Conservation (phyloP, 495 filamentous ascomycete genomes). For the Aspergillus funiculosus region DNA sequence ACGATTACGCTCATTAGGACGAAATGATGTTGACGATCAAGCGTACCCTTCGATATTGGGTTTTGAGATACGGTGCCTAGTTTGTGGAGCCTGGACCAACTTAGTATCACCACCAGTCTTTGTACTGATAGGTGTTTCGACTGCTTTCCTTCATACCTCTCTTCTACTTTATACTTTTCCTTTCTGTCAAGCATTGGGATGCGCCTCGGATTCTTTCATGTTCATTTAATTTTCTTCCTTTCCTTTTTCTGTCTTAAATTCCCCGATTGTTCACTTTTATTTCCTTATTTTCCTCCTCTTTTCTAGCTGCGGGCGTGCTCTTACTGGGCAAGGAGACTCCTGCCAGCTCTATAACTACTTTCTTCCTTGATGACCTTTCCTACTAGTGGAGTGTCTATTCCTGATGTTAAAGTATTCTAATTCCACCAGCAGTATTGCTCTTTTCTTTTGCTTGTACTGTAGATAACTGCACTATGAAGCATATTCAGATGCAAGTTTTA, state of each 20-base stretch:
- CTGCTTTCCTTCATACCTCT: conserved; percentile 12
- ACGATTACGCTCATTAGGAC: conserved; percentile 39
- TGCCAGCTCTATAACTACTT: not conserved
- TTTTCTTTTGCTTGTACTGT: not conserved
- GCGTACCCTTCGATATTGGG: conserved; percentile 17
- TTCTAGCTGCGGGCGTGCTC: conserved; percentile 2
- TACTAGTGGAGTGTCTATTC: not conserved
- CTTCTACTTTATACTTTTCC: conserved; percentile 23
- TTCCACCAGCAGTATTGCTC: not conserved
- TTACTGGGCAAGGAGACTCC: not conserved
- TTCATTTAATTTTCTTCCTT: conserved; percentile 19
- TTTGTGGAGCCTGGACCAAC: too few species aligned
- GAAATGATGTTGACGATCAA: conserved; percentile 39
- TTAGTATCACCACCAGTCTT: conserved; percentile 2
- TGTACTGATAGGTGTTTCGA: conserved; percentile 14
- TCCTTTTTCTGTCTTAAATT: conserved; percentile 24
- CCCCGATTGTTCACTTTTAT: conserved; percentile 17
- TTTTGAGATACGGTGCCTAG: too few species aligned
- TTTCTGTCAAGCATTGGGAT: conserved; percentile 26
- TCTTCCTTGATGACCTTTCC: not conserved
- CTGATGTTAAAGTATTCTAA: not conserved
- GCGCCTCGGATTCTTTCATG: conserved; percentile 24
- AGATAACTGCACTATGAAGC: too few species aligned
- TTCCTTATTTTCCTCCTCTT: conserved; percentile 4
- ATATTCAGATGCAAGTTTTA: too few species aligned